Conservation (phyloP, 805 yeast genomes). For the Cyberlindnera subsufficiens region DNA sequence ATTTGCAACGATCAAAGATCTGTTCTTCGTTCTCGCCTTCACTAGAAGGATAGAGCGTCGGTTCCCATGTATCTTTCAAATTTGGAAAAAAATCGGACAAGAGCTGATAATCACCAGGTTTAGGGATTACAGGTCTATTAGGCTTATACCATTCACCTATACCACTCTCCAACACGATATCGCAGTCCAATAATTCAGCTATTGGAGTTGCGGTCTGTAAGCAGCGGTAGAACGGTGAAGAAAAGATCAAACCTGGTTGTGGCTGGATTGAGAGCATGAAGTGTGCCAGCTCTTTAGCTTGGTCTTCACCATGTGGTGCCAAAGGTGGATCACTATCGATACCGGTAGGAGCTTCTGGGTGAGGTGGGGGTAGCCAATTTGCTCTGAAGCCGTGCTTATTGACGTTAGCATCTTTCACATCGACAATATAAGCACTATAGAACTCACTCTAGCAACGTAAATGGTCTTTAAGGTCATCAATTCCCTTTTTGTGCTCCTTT, state of each 20-base stretch:
- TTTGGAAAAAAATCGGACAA: slow-evolving; percentile 52
- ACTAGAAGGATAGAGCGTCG: slow-evolving; percentile 54
- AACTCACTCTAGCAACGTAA: slow-evolving; percentile 52
- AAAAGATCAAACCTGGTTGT: slow-evolving; percentile 63
- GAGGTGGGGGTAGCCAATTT: slow-evolving; percentile 74
- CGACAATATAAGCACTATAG: too few relatives aligned
- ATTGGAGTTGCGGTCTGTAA: slow-evolving; percentile 74
- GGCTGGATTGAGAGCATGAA: slow-evolving; percentile 47
- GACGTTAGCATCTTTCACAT: background rate
- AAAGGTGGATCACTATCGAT: slow-evolving; percentile 84
- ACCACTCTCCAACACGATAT: slow-evolving; percentile 70
- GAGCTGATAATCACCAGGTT: slow-evolving; percentile 49
- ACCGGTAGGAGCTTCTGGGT: slow-evolving; percentile 80
- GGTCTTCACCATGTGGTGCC: slow-evolving; percentile 83
- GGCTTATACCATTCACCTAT: slow-evolving; percentile 89
- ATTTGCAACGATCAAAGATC: slow-evolving; percentile 55
- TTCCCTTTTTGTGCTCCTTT: too few relatives aligned
- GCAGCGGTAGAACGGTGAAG: slow-evolving; percentile 89
- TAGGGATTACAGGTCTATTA: slow-evolving; percentile 63
- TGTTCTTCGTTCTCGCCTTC: slow-evolving; percentile 73
- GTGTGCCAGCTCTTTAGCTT: slow-evolving; percentile 73
- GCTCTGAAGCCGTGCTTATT: slow-evolving; percentile 80
- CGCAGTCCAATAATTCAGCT: slow-evolving; percentile 50
- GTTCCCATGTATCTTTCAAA: slow-evolving; percentile 39
- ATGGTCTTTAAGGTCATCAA: slow-evolving; percentile 49